Base-by-base conservation (phyloP, 352 stramenopile genomes). In the Albugo laibachii region DNA sequence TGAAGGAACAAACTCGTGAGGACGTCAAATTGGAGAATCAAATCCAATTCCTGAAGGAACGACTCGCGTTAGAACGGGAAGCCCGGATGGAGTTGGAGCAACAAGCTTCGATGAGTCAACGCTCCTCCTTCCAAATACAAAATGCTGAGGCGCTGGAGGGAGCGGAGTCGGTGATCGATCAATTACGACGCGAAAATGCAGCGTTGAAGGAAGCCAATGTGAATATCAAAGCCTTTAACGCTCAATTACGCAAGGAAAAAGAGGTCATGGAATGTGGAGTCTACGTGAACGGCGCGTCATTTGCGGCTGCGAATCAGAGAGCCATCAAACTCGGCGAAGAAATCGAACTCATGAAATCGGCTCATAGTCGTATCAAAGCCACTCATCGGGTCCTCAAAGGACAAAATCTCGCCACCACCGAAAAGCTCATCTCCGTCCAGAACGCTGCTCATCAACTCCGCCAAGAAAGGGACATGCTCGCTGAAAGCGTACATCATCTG, bases 11-110 rank as follows among this genome's bases (percentile, higher is more conserved):
- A 45, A 84, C 89, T 8, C 84, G 91, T 50, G 83, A 97, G 51
- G 84, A 96, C 54, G 87, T 87, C 34, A 97, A 97, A 65, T 63
- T 97, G 1, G 89, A 97, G 58, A 97, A 96, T 63, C 88, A 97
- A 62, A 92, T 97, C 45, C 70, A 82, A 46, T 53, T 91, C 44
- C 63, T 96, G 18, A 92, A 96, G 69, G 73, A 78, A 47, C 87
- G 93, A 38, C 58, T 97, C 36, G 64, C 93, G 46, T 79, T 95
- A 52, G 89, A 95, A 55, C 70, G 74, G 36, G 70, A 93, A 49
- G 80, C 80, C 16, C 76, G 80, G 43, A 73, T 84, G 54, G 75
- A 87, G 47, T 63, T 87, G 13, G 74, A 87, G 61, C 71, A 82
- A 43, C 65, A 80, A 49, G 43, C 43, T 35, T 65, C 67, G 15